Base-by-base conservation (phyloP, 208 protist genomes). In the Leishmania amazonensis region DNA sequence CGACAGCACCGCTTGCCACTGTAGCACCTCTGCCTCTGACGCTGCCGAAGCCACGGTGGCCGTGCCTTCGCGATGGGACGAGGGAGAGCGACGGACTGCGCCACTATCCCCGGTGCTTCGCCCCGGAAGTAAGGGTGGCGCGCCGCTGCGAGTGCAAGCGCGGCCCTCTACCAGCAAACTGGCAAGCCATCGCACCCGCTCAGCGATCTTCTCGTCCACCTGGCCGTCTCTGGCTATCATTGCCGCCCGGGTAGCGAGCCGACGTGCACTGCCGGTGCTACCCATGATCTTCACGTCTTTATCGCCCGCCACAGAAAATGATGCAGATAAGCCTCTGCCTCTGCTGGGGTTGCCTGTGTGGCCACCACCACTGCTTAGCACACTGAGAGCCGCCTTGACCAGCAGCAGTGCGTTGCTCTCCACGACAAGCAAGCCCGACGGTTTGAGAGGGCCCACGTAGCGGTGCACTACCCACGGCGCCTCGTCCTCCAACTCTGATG, bases 121-220 rank as follows among this genome's bases (percentile, higher is more conserved):
- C n/a, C 58, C 38, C 35, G n/a, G 68, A 60, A 53, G 5, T 68
- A 68, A 71, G 17, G 71, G 28, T 7, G 70, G 1, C 17, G 47
- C 42, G 35, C 67, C 73, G 28, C 58, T 45, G 40, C 21, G 31
- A 15, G 28, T 2, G 8, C n/a, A 24, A 35, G 35, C 31, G 21
- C 78, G 83, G 5, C 83, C 83, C 40, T 85, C 83, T 9, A 85
- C 78, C n/a, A 85, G 64, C 45, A 85, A 64, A 3, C 58, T 72
- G 40, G 80, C 47, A 57, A 85, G 75, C 83, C 83, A 85, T 28
- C 38, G 35, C 31, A 85, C 47, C 38, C 83, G 83, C 19, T 60
- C 31, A 28, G 62, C 68, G 1, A 82, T 42, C 40, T 38, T 47
- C 45, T 73, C 83, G 21, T 85, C 83, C 40, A 85, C 72, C 21